Conservation (phyloP, 2,329 filamentous ascomycete genomes). For the Calonectria honghensis region DNA sequence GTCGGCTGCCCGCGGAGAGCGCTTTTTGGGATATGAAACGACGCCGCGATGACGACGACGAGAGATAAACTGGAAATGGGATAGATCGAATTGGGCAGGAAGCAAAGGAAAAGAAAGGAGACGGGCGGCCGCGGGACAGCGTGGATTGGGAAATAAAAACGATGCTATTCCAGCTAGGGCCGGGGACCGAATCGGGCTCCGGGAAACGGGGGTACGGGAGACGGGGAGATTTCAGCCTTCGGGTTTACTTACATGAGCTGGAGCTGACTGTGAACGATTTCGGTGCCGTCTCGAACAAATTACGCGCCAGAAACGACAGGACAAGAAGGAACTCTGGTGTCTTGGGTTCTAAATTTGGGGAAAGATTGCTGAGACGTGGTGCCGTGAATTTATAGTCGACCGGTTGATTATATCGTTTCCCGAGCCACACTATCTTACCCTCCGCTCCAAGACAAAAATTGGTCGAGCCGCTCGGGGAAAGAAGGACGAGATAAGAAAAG, state of each 20-base stretch:
- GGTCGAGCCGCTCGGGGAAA: constrained; percentile 15
- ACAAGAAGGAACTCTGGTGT: not conserved
- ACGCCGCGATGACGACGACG: not conserved
- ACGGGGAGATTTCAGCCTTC: constrained; percentile 1
- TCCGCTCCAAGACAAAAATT: not conserved
- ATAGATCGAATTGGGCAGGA: not conserved
- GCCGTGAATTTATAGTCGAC: constrained; percentile 15
- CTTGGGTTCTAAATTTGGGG: not conserved
- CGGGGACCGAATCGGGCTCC: constrained; percentile 33
- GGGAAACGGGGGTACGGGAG: constrained; percentile 18
- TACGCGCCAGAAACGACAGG: not conserved
- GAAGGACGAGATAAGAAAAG: constrained; percentile 1
- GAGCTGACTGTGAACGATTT: not conserved
- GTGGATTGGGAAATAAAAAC: not conserved
- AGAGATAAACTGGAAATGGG: not conserved
- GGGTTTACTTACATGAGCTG: constrained; percentile 26
- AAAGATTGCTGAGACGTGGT: not conserved
- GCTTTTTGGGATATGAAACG: constrained; percentile 16
- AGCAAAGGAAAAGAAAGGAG: not conserved
- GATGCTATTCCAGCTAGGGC: constrained; percentile 2
- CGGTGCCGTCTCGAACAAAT: not conserved
- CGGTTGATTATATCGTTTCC: constrained; percentile 1
- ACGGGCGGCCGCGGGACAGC: too few relatives aligned
- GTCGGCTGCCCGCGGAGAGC: constrained; percentile 32
- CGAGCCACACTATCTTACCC: constrained; percentile 15